Percentiles rank a stretch among this genome's conserved stretches.
These are phyloP conservation scores for Dendrobium officinale DNA, from an alignment of 106 monocot genomes.

Conservation along the genomic window DNA sequence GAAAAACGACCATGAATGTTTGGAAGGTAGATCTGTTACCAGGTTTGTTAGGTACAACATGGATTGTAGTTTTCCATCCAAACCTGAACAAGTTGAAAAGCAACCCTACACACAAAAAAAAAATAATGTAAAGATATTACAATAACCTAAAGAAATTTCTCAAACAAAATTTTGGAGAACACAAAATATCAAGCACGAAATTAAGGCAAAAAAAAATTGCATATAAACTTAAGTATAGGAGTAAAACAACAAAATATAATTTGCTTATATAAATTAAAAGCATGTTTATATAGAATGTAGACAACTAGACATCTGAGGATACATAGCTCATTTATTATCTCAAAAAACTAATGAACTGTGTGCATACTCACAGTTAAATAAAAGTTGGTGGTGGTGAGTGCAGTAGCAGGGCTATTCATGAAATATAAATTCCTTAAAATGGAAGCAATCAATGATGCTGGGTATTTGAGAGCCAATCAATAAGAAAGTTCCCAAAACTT, in stretches of 20 bases:
- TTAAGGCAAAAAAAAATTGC: not conserved
- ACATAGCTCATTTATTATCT: not conserved
- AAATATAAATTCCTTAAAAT: not conserved
- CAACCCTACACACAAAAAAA: slow-evolving; percentile 42
- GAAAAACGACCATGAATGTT: slow-evolving; percentile 68
- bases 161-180: not conserved
- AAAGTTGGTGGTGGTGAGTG: not conserved
- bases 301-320: not conserved
- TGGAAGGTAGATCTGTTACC: slow-evolving; percentile 43
- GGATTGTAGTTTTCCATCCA: slow-evolving; percentile 70
- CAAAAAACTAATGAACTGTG: not conserved
- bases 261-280: not conserved
- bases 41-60: slow-evolving; percentile 48
- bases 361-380: not conserved
- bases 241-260: not conserved
- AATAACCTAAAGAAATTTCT: not conserved
- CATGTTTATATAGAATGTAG: not conserved
- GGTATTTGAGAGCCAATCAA: not conserved
- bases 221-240: not conserved
- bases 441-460: not conserved
- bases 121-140: not conserved
- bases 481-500: not conserved
- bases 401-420: not conserved
- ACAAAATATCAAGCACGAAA: not conserved
- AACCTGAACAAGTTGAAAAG: slow-evolving; percentile 80